Evolutionary conservation across 768 basidiomycete species (phyloP).

Genomic region (Podaxis sp.): DNA sequence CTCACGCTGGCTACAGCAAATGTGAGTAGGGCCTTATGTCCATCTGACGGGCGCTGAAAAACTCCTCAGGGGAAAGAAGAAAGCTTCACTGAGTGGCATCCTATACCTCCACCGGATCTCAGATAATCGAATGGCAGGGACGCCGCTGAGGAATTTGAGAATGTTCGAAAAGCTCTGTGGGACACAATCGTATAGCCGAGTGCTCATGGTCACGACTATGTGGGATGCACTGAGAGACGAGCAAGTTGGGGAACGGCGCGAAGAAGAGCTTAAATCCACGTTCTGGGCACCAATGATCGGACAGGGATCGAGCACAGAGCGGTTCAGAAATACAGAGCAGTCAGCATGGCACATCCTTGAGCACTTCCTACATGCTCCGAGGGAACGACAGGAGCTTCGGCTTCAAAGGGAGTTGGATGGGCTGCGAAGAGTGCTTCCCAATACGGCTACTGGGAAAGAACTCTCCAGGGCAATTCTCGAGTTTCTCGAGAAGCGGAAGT

Average conservation of each 20-base stretch:
- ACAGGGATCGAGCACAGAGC: conserved; percentile 5
- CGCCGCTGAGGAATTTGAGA: conserved; percentile 25
- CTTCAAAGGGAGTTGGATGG: conserved; percentile 21
- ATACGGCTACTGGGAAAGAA: background rate
- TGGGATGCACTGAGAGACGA: conserved; percentile 26
- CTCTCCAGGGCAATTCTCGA: background rate
- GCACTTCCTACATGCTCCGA: background rate
- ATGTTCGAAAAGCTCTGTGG: conserved; percentile 38
- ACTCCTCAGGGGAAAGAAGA: background rate
- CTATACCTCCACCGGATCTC: conserved; percentile 34
- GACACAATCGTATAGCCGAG: conserved; percentile 24
- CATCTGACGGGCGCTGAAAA: background rate
- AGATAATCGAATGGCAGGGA: conserved; percentile 31
- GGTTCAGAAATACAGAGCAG: background rate
- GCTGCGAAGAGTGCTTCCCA: background rate
- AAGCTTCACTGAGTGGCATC: conserved; percentile 25
- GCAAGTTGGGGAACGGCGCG: conserved; percentile 9
- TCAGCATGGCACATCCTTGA: conserved; percentile 3
- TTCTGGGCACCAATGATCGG: conserved; percentile 19
- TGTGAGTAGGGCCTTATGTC: background rate
- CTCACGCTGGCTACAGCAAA: conserved; percentile 23
- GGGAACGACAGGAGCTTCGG: background rate
- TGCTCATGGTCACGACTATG: conserved; percentile 37
- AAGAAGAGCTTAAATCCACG: conserved; percentile 15
- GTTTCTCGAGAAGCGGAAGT: background rate